Base-by-base conservation (phyloP, 176 grass and related monocot genomes). In the Avena atlantica region DNA sequence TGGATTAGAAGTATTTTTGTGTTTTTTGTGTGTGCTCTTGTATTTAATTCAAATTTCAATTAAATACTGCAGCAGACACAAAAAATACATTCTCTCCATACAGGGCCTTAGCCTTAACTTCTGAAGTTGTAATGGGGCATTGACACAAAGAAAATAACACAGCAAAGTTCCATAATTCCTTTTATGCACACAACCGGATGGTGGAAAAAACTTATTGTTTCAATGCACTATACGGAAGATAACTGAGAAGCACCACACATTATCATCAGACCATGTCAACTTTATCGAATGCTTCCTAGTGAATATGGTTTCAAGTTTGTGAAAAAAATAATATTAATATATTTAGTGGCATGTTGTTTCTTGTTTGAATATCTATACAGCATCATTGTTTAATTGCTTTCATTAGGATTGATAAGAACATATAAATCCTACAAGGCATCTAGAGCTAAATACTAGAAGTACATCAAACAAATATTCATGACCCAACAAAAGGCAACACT, bases 401-500 rank as follows among this genome's bases (percentile, higher is more conserved):
- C 34, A 47, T 83, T 77, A 64, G 23, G 31, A 81, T 85, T 82
- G n/a, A 47, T 49, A 68, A 5, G 31, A 34, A 89, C 59, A 1
- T 25, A 61, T 29, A 69, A 76, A 45, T 12, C 66, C 42, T 79
- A 34, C 19, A n/a, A 61, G 24, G 49, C 6, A 81, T 69, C 60
- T 77, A 86, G 19, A 66, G 9, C 78, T 60, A 56, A 69, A 76
- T n/a, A 81, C 15, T 13, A 68, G 0, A 58, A 58, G 66, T 75
- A 34, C 12, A 74, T 59, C 37, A 83, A 83, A 78, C 2, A 40
- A 20, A 45, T 20, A 70, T 76, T 27, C 42, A 85, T 42, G 16
- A 15, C 9, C 14, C 1, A 67, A 81, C 31, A 56, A 74, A 21
- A 67, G 10, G 80, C 47, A 70, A 11, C 29, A 69, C 19, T 62